Evolutionary conservation across 2,329 filamentous ascomycete species (phyloP).

Genomic region (Penicillium sp.): DNA sequence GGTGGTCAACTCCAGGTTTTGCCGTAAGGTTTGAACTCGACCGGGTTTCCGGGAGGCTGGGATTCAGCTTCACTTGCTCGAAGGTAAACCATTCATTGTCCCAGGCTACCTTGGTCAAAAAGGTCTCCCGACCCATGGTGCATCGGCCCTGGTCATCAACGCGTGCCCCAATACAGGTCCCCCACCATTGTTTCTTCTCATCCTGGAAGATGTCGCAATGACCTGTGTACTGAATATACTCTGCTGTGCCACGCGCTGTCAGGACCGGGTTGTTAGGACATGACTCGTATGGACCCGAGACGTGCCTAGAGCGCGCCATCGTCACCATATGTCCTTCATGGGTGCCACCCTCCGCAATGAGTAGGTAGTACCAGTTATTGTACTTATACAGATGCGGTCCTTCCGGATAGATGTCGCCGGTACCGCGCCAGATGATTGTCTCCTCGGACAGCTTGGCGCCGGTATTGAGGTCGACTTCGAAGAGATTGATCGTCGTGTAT

Average conservation of each 20-base stretch:
- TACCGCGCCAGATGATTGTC: background rate
- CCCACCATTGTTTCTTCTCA: slow-evolving; percentile 16
- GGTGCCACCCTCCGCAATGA: slow-evolving; percentile 46
- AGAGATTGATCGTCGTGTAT: background rate
- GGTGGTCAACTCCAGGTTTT: slow-evolving; percentile 11
- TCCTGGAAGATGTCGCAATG: slow-evolving; percentile 21
- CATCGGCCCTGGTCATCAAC: slow-evolving; percentile 15
- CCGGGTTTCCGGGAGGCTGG: slow-evolving; percentile 8
- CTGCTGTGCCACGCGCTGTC: slow-evolving; percentile 30
- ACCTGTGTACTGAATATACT: slow-evolving; percentile 19
- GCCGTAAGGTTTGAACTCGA: background rate
- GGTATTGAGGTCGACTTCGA: background rate
- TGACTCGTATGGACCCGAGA: slow-evolving; percentile 43
- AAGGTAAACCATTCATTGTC: slow-evolving; percentile 9
- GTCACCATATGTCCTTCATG: slow-evolving; percentile 43
- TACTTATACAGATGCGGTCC: slow-evolving; percentile 47
- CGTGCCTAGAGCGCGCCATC: slow-evolving; percentile 38
- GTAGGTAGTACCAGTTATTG: slow-evolving; percentile 44
- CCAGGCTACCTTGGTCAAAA: slow-evolving; percentile 26
- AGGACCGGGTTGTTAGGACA: slow-evolving; percentile 41
- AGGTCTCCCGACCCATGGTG: slow-evolving; percentile 29
- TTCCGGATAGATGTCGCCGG: slow-evolving; percentile 34
- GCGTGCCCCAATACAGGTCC: slow-evolving; percentile 15
- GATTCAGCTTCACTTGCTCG: slow-evolving; percentile 19
- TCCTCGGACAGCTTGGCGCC: background rate